Base-by-base conservation (phyloP, 176 grass and related monocot genomes). In the Carex scoparia region DNA sequence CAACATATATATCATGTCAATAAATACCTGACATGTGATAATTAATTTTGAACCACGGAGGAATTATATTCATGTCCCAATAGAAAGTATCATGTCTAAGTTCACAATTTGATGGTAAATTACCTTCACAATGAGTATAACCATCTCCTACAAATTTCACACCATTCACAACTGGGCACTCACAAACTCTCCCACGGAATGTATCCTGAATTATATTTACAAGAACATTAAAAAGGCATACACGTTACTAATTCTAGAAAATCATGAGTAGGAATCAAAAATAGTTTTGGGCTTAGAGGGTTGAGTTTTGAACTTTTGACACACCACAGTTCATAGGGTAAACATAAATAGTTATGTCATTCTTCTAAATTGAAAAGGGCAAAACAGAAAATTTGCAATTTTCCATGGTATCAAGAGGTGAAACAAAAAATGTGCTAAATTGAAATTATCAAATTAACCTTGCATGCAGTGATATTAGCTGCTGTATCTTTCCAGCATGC, bases 71-170 rank as follows among this genome's bases (percentile, higher is more conserved):
- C 53, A 6, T 64, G 23, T 79, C 48, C 55, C 54, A 28, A n/a
- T 68, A 69, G 7, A 23, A 7, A 63, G 49, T 53, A 31, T 86
- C 75, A 57, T 1, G 11, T 78, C 13, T 15, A 32, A 14, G 13
- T 33, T 57, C 23, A 78, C 23, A 84, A 51, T 35, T 32, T 9
- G 68, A 84, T 69, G 31, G 38, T 77, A 85, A 28, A 61, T 5
- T 95, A 99, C 96, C 96, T 95, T 94, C 86, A 87, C 96, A 99
- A 6, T 94, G 93, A 49, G 87, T 94, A 64, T 99, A 99, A 16
- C 93, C 96, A 92, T 99, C 96, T 75, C 96, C 96, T 83, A 95
- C 85, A 16, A 95, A 99, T 81, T 89, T 91, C n/a, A 99, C 90
- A 83, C 91, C 91, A 74, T 92, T 74, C 79, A 94, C 87, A 85